Percentiles rank a stretch among this genome's conserved stretches.
Evolutionary conservation across 31 red algal genomes (phyloP).

Genomic region (Endocladia muricata): DNA sequence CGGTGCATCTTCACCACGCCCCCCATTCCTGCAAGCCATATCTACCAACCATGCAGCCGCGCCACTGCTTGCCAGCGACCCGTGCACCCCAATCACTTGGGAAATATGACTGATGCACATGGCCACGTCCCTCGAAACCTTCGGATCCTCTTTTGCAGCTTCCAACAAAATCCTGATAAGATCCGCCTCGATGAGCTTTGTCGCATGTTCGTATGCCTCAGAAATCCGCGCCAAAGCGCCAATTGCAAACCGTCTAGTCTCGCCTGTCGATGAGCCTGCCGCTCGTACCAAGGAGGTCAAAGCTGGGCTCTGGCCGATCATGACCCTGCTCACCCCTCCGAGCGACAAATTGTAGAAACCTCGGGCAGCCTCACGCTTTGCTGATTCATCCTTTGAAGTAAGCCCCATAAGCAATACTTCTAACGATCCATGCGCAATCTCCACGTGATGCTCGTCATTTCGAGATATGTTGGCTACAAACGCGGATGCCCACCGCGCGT

Average conservation of each 20-base stretch:
- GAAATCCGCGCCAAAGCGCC: conserved; percentile 54
- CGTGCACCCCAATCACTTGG: conserved; percentile 46
- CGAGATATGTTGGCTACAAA: conserved; percentile 58
- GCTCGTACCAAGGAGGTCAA: conserved; percentile 39
- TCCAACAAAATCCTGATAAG: conserved; percentile 24
- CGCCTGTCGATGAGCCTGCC: conserved; percentile 5
- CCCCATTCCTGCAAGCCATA: conserved; percentile 54
- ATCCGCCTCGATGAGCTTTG: conserved; percentile 53
- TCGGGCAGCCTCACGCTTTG: conserved; percentile 37
- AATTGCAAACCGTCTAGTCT: conserved; percentile 47
- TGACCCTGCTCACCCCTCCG: conserved; percentile 52
- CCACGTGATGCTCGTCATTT: conserved; percentile 31
- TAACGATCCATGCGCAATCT: conserved; percentile 48
- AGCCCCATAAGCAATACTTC: conserved; percentile 30
- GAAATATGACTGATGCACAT: conserved; percentile 38
- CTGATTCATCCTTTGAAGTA: conserved; percentile 30
- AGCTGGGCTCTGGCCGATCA: conserved; percentile 37
- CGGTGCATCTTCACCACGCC: conserved; percentile 26
- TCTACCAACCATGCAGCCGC: conserved; percentile 57
- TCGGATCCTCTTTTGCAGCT: conserved; percentile 42
- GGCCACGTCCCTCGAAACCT: conserved; percentile 43
- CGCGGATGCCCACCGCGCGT: conserved; percentile 13
- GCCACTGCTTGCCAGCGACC: conserved; percentile 50
- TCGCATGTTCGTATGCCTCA: conserved; percentile 24
- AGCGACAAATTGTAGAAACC: conserved; percentile 62